A percentile compares a stretch with the other conserved stretches of the same genome.
Evolutionary conservation across 768 basidiomycete genomes (phyloP).

Genomic region (Leccinum ochraceum): DNA sequence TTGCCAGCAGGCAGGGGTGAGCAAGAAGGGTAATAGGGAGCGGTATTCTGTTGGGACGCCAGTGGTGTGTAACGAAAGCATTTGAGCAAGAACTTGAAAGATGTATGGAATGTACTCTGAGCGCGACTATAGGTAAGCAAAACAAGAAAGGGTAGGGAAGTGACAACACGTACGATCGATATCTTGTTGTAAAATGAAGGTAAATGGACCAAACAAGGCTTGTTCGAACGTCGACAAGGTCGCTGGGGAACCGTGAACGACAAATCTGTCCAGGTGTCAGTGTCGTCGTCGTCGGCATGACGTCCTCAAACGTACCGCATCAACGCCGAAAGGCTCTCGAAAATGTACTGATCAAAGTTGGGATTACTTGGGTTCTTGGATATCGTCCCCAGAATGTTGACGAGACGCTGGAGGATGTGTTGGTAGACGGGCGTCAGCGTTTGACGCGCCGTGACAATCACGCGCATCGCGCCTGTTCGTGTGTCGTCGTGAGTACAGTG

Average conservation of each 20-base stretch:
- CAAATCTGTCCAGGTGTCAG: constrained; percentile 55
- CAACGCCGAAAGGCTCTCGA: constrained; percentile 93
- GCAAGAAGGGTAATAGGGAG: constrained; percentile 74
- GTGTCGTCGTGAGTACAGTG: constrained; percentile 1
- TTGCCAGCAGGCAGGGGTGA: constrained; percentile 87
- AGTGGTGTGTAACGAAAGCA: constrained; percentile 77
- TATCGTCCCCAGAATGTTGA: constrained; percentile 81
- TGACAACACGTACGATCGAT: constrained; percentile 70
- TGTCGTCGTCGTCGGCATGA: background rate
- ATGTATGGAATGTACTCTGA: constrained; percentile 93
- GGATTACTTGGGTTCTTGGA: constrained; percentile 98
- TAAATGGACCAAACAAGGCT: constrained; percentile 84
- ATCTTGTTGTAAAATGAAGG: constrained; percentile 85
- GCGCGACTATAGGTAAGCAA: background rate
- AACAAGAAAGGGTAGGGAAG: background rate
- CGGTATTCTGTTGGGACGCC: constrained; percentile 78
- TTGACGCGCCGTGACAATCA: constrained; percentile 87
- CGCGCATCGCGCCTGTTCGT: constrained; percentile 80
- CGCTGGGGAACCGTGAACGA: constrained; percentile 67
- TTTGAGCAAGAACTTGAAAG: constrained; percentile 95
- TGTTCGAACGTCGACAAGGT: constrained; percentile 77
- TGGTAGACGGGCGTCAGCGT: constrained; percentile 69
- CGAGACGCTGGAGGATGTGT: constrained; percentile 67
- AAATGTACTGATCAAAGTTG: constrained; percentile 95
- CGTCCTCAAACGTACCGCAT: constrained; percentile 59